These are phyloP conservation scores for Trichoderma citrinoviride DNA, from an alignment of 2,329 filamentous ascomycete species.

Conservation along the genomic window DNA sequence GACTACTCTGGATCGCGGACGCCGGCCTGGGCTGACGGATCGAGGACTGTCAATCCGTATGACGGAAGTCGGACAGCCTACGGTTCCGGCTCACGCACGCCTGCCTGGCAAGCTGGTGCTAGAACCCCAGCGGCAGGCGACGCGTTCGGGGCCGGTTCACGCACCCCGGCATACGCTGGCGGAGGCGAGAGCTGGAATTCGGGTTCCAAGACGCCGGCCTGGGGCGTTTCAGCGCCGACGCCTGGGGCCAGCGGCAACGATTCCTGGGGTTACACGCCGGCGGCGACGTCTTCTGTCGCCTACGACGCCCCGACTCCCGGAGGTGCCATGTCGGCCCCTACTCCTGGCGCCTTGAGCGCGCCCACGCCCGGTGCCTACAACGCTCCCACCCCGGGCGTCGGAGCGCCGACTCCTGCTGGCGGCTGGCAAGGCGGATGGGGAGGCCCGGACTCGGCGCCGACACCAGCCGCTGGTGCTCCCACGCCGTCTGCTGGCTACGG, in stretches of 20 bases:
- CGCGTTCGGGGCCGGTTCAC: slow-evolving; percentile 65
- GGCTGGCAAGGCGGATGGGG: slow-evolving; percentile 60
- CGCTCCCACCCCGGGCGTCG: slow-evolving; percentile 63
- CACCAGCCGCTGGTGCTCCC: slow-evolving; percentile 63
- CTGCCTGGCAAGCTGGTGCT: slow-evolving; percentile 74
- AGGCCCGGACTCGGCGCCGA: slow-evolving; percentile 62
- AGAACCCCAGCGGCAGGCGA: slow-evolving; percentile 64
- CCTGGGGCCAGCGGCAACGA: slow-evolving; percentile 58
- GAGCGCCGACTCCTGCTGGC: slow-evolving; percentile 68
- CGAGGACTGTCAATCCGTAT: slow-evolving; percentile 66
- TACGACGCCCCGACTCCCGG: slow-evolving; percentile 72
- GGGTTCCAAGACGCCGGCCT: slow-evolving; percentile 76
- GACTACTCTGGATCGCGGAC: slow-evolving; percentile 60
- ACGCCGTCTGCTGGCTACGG: slow-evolving; percentile 65
- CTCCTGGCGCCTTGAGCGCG: slow-evolving; percentile 61
- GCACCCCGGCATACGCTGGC: slow-evolving; percentile 61
- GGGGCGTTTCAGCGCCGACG: slow-evolving; percentile 59
- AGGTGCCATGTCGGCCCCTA: slow-evolving; percentile 57
- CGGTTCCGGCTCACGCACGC: slow-evolving; percentile 68
- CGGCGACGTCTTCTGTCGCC: slow-evolving; percentile 44
- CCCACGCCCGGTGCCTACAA: slow-evolving; percentile 69
- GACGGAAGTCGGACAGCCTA: slow-evolving; percentile 76
- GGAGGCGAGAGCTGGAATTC: slow-evolving; percentile 60
- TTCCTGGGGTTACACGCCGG: slow-evolving; percentile 59
- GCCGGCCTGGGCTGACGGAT: slow-evolving; percentile 68